A percentile compares a stretch with the other conserved stretches of the same genome.
These are phyloP conservation scores for Calocera viscosa DNA, from an alignment of 768 basidiomycete genomes.

Conservation along the genomic window DNA sequence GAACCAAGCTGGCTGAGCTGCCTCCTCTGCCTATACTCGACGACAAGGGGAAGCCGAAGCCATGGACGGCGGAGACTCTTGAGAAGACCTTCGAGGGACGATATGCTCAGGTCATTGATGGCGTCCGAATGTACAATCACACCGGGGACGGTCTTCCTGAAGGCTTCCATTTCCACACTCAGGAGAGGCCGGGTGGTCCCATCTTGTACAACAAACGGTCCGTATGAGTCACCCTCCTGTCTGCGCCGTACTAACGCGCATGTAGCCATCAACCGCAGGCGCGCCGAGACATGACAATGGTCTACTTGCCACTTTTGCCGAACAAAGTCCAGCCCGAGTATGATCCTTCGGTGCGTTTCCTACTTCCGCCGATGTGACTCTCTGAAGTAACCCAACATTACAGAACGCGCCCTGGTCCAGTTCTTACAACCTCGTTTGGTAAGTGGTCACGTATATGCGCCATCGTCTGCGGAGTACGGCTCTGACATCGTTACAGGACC, in stretches of 20 bases:
- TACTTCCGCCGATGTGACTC: neutral
- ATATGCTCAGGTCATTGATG: constrained; percentile 16
- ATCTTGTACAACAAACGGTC: constrained; percentile 1
- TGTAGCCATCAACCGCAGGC: constrained; percentile 1
- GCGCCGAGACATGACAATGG: neutral
- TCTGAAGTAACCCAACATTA: neutral
- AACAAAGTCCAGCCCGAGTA: constrained; percentile 9
- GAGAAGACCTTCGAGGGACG: constrained; percentile 13
- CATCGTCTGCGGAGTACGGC: neutral
- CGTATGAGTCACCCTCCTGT: neutral
- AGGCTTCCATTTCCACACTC: constrained; percentile 1
- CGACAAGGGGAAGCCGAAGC: constrained; percentile 10
- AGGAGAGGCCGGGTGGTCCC: neutral
- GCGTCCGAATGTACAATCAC: constrained; percentile 8
- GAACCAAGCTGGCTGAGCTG: neutral
- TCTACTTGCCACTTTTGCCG: neutral
- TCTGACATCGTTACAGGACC: constrained; percentile 6
- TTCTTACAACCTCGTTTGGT: constrained; percentile 12
- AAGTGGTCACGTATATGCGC: neutral
- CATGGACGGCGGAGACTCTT: constrained; percentile 14
- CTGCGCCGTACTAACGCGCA: neutral
- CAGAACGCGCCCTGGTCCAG: neutral
- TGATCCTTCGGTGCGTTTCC: constrained; percentile 9
- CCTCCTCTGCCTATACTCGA: neutral
- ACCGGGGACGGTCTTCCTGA: neutral